Evolutionary conservation across 2,329 filamentous ascomycete species (phyloP), one percentile per base, ranked within the genome.

Genomic region (Aspergillus calidoustus): DNA sequence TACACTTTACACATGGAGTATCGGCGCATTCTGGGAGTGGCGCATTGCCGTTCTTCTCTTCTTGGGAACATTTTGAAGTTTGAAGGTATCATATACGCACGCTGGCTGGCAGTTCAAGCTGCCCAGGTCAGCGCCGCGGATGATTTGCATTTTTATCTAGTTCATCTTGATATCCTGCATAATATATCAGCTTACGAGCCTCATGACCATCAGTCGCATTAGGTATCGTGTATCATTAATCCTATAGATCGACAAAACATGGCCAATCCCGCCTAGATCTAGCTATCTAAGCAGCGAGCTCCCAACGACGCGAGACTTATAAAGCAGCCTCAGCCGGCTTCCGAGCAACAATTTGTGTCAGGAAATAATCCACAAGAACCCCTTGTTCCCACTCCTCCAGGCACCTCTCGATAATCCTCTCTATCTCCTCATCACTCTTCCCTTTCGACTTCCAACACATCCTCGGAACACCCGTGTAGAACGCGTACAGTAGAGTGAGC

Each of bases 341-440:
- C 57, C 57, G 38, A 25, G 28, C 38, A 17, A 53, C 19, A 38
- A 59, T 30, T 49, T 50, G 46, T 11, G 57, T 34, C 38, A 59
- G 47, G 38, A 28, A 47, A 44, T 59, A 59, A 17, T 59, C 49
- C 28, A 48, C 7, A 7, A 54, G 15, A 28, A 59, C 34, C n/a
- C 57, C 57, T 1, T 30, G 19, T 28, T 59, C 49, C 57, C 41
- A 59, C 28, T 59, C 57, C 41, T 48, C 41, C 38, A 52, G 41
- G 22, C 57, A 59, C 4, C 22, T 50, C 3, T 23, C 49, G 7
- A 47, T 25, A n/a, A 53, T n/a, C 41, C 9, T 9, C 41, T 53
- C 57, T 13, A 48, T 22, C 49, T 59, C 57, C 49, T 53, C 57
- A 25, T 59, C 57, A 38, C 38, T 53, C 49, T 17, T 48, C 13